Base-by-base conservation (phyloP, 2,329 filamentous ascomycete genomes). In the Cladosporium sp. region DNA sequence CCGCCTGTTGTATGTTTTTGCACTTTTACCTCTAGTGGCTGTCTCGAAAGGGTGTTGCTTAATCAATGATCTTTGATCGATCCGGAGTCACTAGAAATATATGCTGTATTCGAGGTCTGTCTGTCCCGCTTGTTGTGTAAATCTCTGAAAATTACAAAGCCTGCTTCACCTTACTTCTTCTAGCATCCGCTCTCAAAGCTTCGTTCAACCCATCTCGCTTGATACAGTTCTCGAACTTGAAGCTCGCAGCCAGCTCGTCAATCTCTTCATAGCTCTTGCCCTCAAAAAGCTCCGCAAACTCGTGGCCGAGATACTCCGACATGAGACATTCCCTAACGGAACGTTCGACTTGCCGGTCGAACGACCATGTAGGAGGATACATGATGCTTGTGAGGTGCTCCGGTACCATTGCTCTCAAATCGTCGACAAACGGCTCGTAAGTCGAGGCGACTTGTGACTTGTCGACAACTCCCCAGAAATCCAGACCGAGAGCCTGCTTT, bases 201-300 rank as follows among this genome's bases (percentile, higher is more conserved):
- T 80, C 76, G 67, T 86, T 86, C 68, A 87, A 70, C 1, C 77
- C 78, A 52, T 83, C 79, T 46, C 85, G 75, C 70, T 80, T 80
- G 29, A 82, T 66, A 69, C 85, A 87, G 58, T 84, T 80, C 61
- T 86, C 83, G 68, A 85, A 80, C 46, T 80, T 79, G 69, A 87
- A 88, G 66, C 79, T 84, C 7, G 73, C 75, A 0, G 83, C 83
- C 46, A 86, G 72, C 66, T 80, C 82, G 67, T 88, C 85, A n/a
- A 88, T 70, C 70, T 87, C 81, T 23, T 81, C 78, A 55, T 81
- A 71, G 0, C 72, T 79, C 78, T 84, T 85, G 2, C 77, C 84
- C 44, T 78, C 75, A 67, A 88, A 88, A 26, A 85, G 72, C 67
- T 81, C 80, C 0, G 85, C 85, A 73, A 86, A 83, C 70, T 88